These are phyloP conservation scores for Penicillium coprophilum DNA, from an alignment of 495 filamentous ascomycete species.

Conservation along the genomic window DNA sequence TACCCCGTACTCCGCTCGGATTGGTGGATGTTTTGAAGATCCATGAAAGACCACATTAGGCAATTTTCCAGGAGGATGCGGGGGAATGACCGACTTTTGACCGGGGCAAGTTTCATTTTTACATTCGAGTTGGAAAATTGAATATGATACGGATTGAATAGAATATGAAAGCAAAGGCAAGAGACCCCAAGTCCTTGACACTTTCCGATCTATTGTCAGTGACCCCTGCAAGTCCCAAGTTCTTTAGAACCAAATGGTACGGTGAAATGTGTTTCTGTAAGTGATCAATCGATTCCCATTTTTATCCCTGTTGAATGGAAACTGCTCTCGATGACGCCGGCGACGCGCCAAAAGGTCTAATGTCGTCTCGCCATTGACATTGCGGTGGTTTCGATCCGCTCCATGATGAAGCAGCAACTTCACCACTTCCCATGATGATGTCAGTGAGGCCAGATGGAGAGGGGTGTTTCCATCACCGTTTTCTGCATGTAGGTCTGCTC, in stretches of 20 bases:
- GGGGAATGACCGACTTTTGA: constrained; percentile 9
- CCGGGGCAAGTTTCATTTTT: too few relatives aligned
- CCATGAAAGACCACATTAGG: constrained; percentile 15
- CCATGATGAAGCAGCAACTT: background rate
- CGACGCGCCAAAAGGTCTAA: background rate
- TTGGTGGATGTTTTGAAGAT: constrained; percentile 34
- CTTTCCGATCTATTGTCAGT: too few relatives aligned
- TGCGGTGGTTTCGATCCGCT: background rate
- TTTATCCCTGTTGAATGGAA: background rate
- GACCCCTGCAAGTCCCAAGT: too few relatives aligned
- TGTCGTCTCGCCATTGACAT: background rate
- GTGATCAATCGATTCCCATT: background rate
- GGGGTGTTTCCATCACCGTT: background rate
- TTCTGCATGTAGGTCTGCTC: background rate
- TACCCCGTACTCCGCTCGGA: constrained; percentile 24
- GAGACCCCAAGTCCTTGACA: too few relatives aligned
- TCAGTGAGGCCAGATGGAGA: background rate
- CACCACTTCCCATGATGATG: background rate
- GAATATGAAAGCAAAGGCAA: too few relatives aligned
- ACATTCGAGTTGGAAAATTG: too few relatives aligned
- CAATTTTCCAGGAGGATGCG: constrained; percentile 26
- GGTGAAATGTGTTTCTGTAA: too few relatives aligned
- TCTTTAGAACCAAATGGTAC: too few relatives aligned
- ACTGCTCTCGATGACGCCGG: background rate
- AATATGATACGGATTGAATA: too few relatives aligned